Percentiles rank a stretch among this genome's conserved stretches.
Conservation (phyloP, 768 basidiomycete species). For the Phanerodontia chrysosporium region DNA sequence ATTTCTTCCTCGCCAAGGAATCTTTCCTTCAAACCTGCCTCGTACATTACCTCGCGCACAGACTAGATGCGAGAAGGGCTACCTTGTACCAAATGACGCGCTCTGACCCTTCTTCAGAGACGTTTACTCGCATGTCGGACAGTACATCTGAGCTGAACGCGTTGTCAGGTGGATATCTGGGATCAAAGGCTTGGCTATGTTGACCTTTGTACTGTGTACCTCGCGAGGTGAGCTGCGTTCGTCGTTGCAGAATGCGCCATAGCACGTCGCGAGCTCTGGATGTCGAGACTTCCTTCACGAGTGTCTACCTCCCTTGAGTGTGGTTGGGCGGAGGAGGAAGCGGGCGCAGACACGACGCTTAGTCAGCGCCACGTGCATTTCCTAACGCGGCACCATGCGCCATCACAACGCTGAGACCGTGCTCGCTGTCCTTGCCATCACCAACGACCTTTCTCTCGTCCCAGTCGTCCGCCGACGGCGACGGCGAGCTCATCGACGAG, state of each 20-base stretch:
- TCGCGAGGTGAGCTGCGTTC: background rate
- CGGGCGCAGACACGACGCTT: background rate
- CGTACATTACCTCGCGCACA: constrained; percentile 4
- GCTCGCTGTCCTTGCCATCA: constrained; percentile 4
- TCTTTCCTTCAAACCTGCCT: constrained; percentile 51
- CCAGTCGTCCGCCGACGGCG: background rate
- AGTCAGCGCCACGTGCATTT: constrained; percentile 4
- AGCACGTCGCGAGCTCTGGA: background rate
- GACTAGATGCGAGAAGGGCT: constrained; percentile 12
- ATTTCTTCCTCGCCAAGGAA: constrained; percentile 72
- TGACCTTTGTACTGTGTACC: constrained; percentile 11
- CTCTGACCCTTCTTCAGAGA: constrained; percentile 52
- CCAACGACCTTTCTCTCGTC: background rate
- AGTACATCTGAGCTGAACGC: constrained; percentile 65
- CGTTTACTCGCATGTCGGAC: constrained; percentile 62
- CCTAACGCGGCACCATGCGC: constrained; percentile 2
- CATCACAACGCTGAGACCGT: constrained; percentile 4
- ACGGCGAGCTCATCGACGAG: background rate
- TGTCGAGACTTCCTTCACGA: background rate
- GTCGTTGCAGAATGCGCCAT: background rate
- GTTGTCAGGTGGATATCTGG: background rate
- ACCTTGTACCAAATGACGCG: constrained; percentile 76
- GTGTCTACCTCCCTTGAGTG: background rate
- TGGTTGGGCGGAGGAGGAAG: no score
- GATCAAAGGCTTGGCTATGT: background rate